A percentile compares a stretch with the other conserved stretches of the same genome.
phyloP scores from a whole-genome alignment of 352 stramenopile genomes.

The Phytopythium cucurbitacearum region DNA sequence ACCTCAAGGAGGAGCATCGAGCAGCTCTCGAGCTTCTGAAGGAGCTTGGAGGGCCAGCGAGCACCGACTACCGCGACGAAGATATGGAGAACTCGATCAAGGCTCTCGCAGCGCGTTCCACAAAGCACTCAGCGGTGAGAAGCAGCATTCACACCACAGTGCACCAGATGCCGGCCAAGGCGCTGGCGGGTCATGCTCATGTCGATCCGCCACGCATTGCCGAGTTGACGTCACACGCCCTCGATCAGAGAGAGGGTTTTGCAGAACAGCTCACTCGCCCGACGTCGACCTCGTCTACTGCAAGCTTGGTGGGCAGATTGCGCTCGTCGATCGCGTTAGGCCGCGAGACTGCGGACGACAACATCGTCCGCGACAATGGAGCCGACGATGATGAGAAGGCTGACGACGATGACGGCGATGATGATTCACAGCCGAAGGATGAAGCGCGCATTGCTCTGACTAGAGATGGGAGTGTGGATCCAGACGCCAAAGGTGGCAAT shows the following conservation, averaged over 20 bases:
- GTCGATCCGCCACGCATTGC: not conserved
- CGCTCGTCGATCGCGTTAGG: constrained; percentile 42
- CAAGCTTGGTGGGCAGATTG: constrained; percentile 49
- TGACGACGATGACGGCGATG: constrained; percentile 4
- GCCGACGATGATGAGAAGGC: not conserved
- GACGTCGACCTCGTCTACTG: constrained; percentile 11
- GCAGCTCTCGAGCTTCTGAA: constrained; percentile 67
- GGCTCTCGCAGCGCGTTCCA: not conserved
- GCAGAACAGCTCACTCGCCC: constrained; percentile 4
- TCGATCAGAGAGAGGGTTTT: not conserved
- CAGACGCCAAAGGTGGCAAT: too few species aligned
- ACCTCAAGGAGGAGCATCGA: constrained; percentile 72
- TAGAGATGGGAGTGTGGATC: too few species aligned
- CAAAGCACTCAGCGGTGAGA: not conserved
- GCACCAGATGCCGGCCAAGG: not conserved
- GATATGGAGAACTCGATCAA: constrained; percentile 10
- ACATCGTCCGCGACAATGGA: constrained; percentile 6
- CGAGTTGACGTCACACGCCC: not conserved
- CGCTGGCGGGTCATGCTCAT: not conserved
- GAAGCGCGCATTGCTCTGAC: too few species aligned
- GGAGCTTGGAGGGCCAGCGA: constrained; percentile 59
- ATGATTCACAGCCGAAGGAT: not conserved
- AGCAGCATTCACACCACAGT: not conserved
- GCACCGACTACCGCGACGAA: constrained; percentile 27
- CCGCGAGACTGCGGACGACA: constrained; percentile 13